A percentile compares a stretch with the other conserved stretches of the same genome.
Evolutionary conservation across 1,139 yeast species (phyloP).

Genomic region (Geotrichum australiense): DNA sequence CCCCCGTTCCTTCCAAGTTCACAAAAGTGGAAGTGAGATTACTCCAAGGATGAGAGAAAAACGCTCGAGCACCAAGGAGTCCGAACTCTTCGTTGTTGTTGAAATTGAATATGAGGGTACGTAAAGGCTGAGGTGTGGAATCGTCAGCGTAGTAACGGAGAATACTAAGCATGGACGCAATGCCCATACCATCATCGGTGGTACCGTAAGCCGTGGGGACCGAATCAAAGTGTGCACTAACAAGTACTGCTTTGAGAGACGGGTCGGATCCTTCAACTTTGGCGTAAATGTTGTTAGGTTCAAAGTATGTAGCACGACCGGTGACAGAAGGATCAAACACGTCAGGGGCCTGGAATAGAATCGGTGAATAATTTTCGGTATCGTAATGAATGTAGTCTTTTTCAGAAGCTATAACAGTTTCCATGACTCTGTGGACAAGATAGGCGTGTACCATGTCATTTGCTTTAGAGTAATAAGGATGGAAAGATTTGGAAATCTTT

Average conservation of each 20-base stretch:
- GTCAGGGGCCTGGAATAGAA: conserved; percentile 44
- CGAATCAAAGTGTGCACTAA: conserved; percentile 85
- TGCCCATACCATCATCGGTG: conserved; percentile 93
- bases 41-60: conserved; percentile 71
- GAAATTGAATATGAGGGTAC: conserved; percentile 75
- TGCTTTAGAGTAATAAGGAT: conserved; percentile 71
- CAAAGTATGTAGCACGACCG: conserved; percentile 57
- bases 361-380: conserved; percentile 42
- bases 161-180: conserved; percentile 72
- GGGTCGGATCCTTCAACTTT: conserved; percentile 58
- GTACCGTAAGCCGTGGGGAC: conserved; percentile 85
- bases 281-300: conserved; percentile 70
- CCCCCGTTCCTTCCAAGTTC: conserved; percentile 93
- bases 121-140: conserved; percentile 46
- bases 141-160: conserved; percentile 44
- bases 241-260: conserved; percentile 54
- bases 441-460: conserved; percentile 74
- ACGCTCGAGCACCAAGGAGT: conserved; percentile 71
- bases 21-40: conserved; percentile 56
- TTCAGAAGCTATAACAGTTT: conserved; percentile 28
- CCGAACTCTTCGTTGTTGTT: conserved; percentile 92
- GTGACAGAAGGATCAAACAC: conserved; percentile 40
- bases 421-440: conserved; percentile 42
- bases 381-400: conserved; percentile 46
- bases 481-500: conserved; percentile 54